Conservation (phyloP, 768 basidiomycete genomes). For the Gloeopeniophorella convolvens region DNA sequence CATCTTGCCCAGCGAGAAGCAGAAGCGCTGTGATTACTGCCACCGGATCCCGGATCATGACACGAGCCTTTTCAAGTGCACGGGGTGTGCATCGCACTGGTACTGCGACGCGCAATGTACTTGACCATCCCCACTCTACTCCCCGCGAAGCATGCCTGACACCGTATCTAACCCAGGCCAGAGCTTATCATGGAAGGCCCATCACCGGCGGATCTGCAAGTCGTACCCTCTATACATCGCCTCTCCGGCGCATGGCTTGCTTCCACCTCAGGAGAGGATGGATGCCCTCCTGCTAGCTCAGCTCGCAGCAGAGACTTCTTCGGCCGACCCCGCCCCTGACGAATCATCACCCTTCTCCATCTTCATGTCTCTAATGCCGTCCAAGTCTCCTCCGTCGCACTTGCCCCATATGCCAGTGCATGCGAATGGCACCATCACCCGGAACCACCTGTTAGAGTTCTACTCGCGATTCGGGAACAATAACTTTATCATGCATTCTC, state of each 20-base stretch:
- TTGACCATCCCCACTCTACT: slow-evolving; percentile 23
- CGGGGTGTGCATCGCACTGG: slow-evolving; percentile 64
- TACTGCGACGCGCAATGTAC: slow-evolving; percentile 67
- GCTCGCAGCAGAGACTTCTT: slow-evolving; percentile 38
- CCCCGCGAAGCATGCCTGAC: slow-evolving; percentile 7
- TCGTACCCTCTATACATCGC: slow-evolving; percentile 39
- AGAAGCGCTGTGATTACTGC: slow-evolving; percentile 62
- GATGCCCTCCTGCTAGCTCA: slow-evolving; percentile 64
- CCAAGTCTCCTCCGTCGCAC: slow-evolving; percentile 25
- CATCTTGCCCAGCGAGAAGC: slow-evolving; percentile 52
- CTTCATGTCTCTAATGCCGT: slow-evolving; percentile 24
- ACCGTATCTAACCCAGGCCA: slow-evolving; percentile 46
- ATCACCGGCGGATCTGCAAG: slow-evolving; percentile 70
- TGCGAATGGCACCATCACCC: not conserved
- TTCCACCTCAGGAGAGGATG: slow-evolving; percentile 47
- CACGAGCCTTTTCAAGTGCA: slow-evolving; percentile 45
- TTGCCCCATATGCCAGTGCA: slow-evolving; percentile 24
- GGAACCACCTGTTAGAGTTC: slow-evolving; percentile 26
- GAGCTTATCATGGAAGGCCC: slow-evolving; percentile 52
- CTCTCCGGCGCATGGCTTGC: slow-evolving; percentile 40
- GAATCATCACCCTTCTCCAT: not conserved
- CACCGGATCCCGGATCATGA: slow-evolving; percentile 32
- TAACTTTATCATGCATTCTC: slow-evolving; percentile 73
- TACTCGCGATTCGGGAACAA: slow-evolving; percentile 71
- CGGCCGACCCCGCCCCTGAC: slow-evolving; percentile 12